Evolutionary conservation across 169 alveolate genomes (phyloP), one percentile per base, ranked within the genome.

Genomic region (Babesia bigemina): DNA sequence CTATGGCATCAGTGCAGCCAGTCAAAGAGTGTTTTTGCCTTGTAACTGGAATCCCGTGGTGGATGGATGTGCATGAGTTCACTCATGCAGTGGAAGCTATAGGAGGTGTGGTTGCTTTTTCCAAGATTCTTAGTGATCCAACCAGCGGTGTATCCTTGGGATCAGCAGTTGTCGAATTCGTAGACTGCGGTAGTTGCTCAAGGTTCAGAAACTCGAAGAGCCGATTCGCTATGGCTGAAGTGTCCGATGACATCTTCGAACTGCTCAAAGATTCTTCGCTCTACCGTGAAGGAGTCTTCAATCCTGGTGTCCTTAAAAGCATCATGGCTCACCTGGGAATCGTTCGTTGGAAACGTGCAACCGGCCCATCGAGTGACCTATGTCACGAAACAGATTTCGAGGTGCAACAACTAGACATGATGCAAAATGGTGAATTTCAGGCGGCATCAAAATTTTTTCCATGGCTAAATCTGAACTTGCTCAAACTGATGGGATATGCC

Each of bases 341-440:
- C 13, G 16, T 69, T 0, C 45, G 60, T 22, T n/a, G 76, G 49
- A 63, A n/a, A 22, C 44, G 14, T 21, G 22, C 39, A 21, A 33
- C 60, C 42, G 33, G 16, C 10, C 17, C 3, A 7, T 50, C 33
- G 26, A 29, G 29, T n/a, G 73, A 48, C 29, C 55, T 17, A 3
- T 39, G 17, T 53, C 60, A 75, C 53, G 90, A 83, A 21, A 75
- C 66, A 11, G 90, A 83, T 58, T 83, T 63, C 49, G 90, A 83
- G 39, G 69, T 61, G 29, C 84, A 53, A 24, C 90, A 83, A 28
- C 85, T 59, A 14, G 82, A 75, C 19, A 49, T 83, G 63, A 70
- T 75, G 3, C 63, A 66, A 45, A 60, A 36, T 42, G 90, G 90
- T 2, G 90, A 73, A 26, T 75, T 49, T 58, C 57, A 67, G 2